Conservation (phyloP, 768 basidiomycete genomes). For the Mycena floridula region DNA sequence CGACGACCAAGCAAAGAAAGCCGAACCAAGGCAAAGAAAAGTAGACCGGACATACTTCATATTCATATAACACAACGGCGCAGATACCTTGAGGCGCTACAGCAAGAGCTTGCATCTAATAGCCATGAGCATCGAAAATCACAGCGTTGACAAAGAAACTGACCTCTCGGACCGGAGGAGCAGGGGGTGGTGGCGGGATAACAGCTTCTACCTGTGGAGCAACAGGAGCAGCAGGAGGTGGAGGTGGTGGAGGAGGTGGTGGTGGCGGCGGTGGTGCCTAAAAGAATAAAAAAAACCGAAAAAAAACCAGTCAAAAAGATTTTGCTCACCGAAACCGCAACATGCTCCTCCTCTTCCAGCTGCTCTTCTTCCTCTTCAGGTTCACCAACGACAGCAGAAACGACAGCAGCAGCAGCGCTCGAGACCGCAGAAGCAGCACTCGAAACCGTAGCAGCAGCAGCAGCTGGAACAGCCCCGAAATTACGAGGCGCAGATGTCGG, state of each 20-base stretch:
- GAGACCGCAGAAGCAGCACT: slow-evolving; percentile 23
- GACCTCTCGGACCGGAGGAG: slow-evolving; percentile 14
- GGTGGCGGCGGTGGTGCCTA: slow-evolving; percentile 35
- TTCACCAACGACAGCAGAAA: slow-evolving; percentile 23
- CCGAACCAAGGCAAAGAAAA: background rate
- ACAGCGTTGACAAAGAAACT: no score
- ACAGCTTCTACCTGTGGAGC: slow-evolving; percentile 18
- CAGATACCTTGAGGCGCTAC: slow-evolving; percentile 51
- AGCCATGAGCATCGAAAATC: no score
- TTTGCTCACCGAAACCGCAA: slow-evolving; percentile 19
- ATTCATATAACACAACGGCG: slow-evolving; percentile 77
- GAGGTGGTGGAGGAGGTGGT: slow-evolving; percentile 36
- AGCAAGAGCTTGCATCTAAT: no score
- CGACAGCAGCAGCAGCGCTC: slow-evolving; percentile 30
- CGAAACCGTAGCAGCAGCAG: slow-evolving; percentile 17
- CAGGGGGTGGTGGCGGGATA: slow-evolving; percentile 13
- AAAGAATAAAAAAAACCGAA: slow-evolving; percentile 8
- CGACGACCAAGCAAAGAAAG: background rate
- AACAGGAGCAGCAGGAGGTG: slow-evolving; percentile 40
- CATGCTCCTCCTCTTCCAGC: slow-evolving; percentile 24
- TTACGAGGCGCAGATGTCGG: slow-evolving; percentile 31
- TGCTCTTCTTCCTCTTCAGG: slow-evolving; percentile 9
- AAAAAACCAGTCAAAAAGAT: background rate
- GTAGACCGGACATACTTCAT: slow-evolving; percentile 57
- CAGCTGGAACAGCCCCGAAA: slow-evolving; percentile 34